Percentiles rank a stretch among this genome's conserved stretches.
Evolutionary conservation across 305 asterid species (phyloP).

Genomic region (Rubia tinctorum): DNA sequence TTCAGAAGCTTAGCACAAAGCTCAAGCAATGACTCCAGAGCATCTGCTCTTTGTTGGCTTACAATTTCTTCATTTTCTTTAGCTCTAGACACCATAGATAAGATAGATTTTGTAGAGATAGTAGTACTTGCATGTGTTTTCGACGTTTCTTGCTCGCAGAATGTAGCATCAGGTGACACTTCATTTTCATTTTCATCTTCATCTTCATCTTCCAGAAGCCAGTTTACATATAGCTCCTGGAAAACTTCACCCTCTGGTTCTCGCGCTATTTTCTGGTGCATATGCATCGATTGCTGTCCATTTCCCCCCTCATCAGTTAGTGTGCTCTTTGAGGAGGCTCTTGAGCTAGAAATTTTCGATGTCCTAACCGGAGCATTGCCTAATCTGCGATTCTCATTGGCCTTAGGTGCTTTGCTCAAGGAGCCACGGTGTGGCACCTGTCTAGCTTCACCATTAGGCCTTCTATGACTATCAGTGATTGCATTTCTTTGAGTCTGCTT

Average conservation of each 20-base stretch:
- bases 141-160: not conserved
- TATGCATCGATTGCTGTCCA: slow-evolving; percentile 12
- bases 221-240: slow-evolving; percentile 22
- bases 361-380: slow-evolving; percentile 5
- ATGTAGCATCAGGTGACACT: slow-evolving; percentile 11
- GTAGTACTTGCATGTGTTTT: not conserved
- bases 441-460: slow-evolving; percentile 7
- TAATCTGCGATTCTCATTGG: slow-evolving; percentile 15
- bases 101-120: not conserved
- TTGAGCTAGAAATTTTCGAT: slow-evolving; percentile 25
- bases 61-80: slow-evolving; percentile 13
- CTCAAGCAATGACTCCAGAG: slow-evolving; percentile 81
- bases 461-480: not conserved
- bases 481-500: slow-evolving; percentile 19
- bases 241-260: slow-evolving; percentile 11
- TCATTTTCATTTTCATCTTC: slow-evolving; percentile 23
- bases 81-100: slow-evolving; percentile 3
- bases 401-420: slow-evolving; percentile 4
- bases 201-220: slow-evolving; percentile 30
- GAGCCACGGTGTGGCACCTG: slow-evolving; percentile 3
- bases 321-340: slow-evolving; percentile 53
- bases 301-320: slow-evolving; percentile 48
- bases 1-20: slow-evolving; percentile 75
- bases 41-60: slow-evolving; percentile 59
- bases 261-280: slow-evolving; percentile 6